Evolutionary conservation across 2,329 filamentous ascomycete species (phyloP), one percentile per base, ranked within the genome.

Genomic region (Penicillium crustosum): DNA sequence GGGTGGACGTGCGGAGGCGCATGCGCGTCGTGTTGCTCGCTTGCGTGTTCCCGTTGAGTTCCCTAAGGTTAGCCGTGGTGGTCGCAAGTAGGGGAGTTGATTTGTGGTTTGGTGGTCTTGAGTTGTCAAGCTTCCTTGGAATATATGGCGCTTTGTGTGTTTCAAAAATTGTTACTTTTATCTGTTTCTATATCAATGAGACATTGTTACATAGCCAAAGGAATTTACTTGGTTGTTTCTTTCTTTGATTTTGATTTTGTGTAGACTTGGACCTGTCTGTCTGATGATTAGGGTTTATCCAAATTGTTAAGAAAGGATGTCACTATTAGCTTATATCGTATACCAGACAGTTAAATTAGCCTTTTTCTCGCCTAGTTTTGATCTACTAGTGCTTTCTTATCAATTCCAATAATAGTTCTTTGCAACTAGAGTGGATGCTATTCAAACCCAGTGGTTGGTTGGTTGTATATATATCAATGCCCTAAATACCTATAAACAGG

Each of bases 41-140:
- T 78, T 97, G 67, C 85, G 83, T 66, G 74, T 97, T 61, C 94
- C 94, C 3, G 78, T 97, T 47, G 83, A 87, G 58, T 97, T 97
- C 72, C 94, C 93, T 1, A 92, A 89, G 78, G 71, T 77, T 48
- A 78, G 68, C 69, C 76, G 70, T 64, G 73, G 70, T 60, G 76
- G 70, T 59, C 69, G 70, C 47, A 68, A 68, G 59, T 66, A 66
- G 61, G 35, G 36, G 36, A 4, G 5, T 55, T 42, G 47, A 43
- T 45, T 58, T 58, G 36, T 19, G 38, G 21, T 43, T 57, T 52
- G 35, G 29, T 38, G 21, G 52, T 56, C 50, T 47, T 55, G 47
- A 38, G 39, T 31, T 35, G 23, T 23, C 6, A 17, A 23, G 29
- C 29, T 15, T 25, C 13, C 15, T 51, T 56, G 36, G 29, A 27